Conservation (phyloP, 306 rosid genomes). For the Medicago lupulina region DNA sequence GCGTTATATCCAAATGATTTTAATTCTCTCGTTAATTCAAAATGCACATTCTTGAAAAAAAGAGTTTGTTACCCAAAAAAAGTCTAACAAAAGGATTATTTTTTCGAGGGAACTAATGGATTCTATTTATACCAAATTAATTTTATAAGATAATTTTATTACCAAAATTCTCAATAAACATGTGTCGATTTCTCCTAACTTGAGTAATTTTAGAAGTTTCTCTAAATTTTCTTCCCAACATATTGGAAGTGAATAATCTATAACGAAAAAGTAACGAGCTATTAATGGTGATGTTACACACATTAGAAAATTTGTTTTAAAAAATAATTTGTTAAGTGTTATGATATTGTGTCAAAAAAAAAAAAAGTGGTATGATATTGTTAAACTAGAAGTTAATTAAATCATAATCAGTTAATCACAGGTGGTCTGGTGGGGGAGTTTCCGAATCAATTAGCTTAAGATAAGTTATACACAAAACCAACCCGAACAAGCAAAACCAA, state of each 20-base stretch:
- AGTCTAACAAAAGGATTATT: neutral
- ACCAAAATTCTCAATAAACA: neutral
- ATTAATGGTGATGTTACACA: neutral
- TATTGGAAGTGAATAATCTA: neutral
- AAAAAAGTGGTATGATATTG: neutral
- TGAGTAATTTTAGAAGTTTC: neutral
- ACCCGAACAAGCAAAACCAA: constrained; percentile 29
- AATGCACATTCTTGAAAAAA: neutral
- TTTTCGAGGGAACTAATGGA: too few relatives aligned
- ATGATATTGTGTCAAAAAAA: neutral
- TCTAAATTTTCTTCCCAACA: neutral
- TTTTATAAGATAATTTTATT: neutral
- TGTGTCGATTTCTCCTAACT: neutral
- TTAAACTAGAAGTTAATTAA: neutral
- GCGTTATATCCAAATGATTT: too few relatives aligned
- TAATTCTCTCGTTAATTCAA: neutral
- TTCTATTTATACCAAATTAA: neutral
- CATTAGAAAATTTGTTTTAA: neutral
- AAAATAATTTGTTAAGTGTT: neutral
- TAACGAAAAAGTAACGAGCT: neutral
- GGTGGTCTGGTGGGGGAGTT: constrained; percentile 29
- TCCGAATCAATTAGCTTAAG: constrained; percentile 31
- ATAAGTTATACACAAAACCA: constrained; percentile 29
- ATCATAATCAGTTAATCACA: constrained; percentile 2
- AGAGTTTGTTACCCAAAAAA: too few relatives aligned